Evolutionary conservation across 805 yeast genomes (phyloP).

Genomic region (Pichia pseudocactophila): DNA sequence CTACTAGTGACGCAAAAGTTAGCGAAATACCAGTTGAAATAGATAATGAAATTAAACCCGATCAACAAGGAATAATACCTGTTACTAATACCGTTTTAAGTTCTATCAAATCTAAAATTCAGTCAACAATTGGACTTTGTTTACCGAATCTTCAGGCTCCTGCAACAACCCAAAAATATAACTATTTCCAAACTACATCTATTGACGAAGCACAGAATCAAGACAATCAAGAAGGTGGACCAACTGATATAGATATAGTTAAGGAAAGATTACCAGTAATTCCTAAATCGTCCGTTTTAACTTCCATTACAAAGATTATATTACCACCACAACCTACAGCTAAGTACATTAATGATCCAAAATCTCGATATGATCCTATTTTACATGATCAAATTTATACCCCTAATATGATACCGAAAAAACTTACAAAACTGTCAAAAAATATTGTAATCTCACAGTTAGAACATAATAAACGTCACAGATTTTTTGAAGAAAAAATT

Average conservation of each 20-base stretch:
- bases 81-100: conserved; percentile 3
- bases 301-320: conserved; percentile 68
- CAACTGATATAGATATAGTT: conserved; percentile 8
- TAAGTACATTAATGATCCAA: conserved; percentile 61
- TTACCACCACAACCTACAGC: conserved; percentile 73
- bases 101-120: conserved; percentile 24
- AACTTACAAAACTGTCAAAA: conserved; percentile 24
- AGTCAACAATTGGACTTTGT: conserved; percentile 36
- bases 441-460: conserved; percentile 18
- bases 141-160: conserved; percentile 26
- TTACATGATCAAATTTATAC: conserved; percentile 77
- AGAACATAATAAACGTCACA: conserved; percentile 28
- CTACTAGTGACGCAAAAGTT: conserved; percentile 2
- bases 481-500: conserved; percentile 60
- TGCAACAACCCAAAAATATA: conserved; percentile 18
- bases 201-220: conserved; percentile 13
- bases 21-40: conserved; percentile 27
- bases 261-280: conserved; percentile 20
- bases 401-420: conserved; percentile 40
- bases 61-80: too few relatives aligned
- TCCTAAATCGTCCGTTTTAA: conserved; percentile 69
- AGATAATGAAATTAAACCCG: conserved; percentile 7
- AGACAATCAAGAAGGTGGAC: conserved; percentile 10
- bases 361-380: conserved; percentile 48
- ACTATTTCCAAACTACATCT: conserved; percentile 25